A percentile compares a stretch with the other conserved stretches of the same genome.
These are phyloP conservation scores for Saturnispora saitoi DNA, from an alignment of 805 yeast species.

Conservation along the genomic window DNA sequence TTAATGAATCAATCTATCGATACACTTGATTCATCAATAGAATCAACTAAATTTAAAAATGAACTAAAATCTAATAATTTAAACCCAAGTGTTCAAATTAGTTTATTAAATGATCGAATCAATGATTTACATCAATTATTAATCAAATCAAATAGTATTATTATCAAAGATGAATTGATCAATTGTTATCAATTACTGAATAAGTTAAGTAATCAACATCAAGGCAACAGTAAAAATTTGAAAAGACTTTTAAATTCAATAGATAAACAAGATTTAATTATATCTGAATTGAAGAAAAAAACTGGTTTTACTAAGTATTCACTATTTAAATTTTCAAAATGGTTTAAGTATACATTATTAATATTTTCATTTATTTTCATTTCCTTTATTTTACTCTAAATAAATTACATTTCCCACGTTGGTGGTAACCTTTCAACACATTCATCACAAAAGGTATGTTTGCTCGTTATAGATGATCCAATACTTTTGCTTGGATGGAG, in stretches of 20 bases:
- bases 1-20: not conserved
- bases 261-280: constrained; percentile 14
- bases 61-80: not conserved
- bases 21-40: not conserved
- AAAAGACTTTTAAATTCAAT: constrained; percentile 8
- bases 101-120: not conserved
- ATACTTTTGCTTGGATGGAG: constrained; percentile 10
- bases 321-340: not conserved
- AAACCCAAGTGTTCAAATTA: not conserved
- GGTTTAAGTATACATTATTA: too few relatives aligned
- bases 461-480: constrained; percentile 1
- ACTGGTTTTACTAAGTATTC: not conserved
- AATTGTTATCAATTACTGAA: constrained; percentile 3
- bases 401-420: constrained; percentile 25
- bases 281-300: constrained; percentile 12
- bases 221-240: not conserved
- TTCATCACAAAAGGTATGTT: constrained; percentile 18
- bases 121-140: not conserved
- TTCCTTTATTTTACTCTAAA: not conserved
- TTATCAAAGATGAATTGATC: constrained; percentile 3
- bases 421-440: constrained; percentile 23
- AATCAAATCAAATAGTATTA: not conserved
- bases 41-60: constrained; percentile 1
- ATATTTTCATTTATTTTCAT: not conserved
- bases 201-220: not conserved